phyloP scores from a whole-genome alignment of 495 filamentous ascomycete species.

The Neurospora sp. region DNA sequence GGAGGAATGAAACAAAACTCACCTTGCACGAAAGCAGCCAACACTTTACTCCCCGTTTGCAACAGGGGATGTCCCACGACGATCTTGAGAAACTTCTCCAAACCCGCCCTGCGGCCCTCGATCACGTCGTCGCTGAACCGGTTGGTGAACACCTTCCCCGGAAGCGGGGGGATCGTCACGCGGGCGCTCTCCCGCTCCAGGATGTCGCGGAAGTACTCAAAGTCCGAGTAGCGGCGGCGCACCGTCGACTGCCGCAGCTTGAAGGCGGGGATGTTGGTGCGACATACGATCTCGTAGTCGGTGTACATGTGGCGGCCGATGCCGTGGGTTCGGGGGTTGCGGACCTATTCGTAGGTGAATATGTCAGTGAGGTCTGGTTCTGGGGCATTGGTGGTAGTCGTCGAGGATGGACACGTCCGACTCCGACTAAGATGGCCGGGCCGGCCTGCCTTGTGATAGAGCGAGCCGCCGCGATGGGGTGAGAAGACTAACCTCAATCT shows the following conservation, averaged over 20 bases:
- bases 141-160: constrained; percentile 97
- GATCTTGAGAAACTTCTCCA: constrained; percentile 95
- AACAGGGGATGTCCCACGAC: constrained; percentile 92
- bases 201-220: constrained; percentile 98
- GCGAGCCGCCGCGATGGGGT: neutral
- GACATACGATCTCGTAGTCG: constrained; percentile 93
- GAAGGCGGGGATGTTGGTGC: constrained; percentile 98
- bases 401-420: neutral
- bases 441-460: neutral
- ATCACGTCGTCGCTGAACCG: constrained; percentile 98
- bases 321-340: constrained; percentile 90
- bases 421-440: neutral
- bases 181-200: constrained; percentile 89
- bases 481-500: constrained; percentile 69
- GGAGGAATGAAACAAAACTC: constrained; percentile 23
- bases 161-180: constrained; percentile 91
- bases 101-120: constrained; percentile 81
- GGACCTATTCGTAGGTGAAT: constrained; percentile 49
- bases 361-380: neutral
- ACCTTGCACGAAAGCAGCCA: constrained; percentile 96
- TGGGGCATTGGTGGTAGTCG: neutral
- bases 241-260: constrained; percentile 76
- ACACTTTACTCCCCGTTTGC: constrained; percentile 94
- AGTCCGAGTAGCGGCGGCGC: constrained; percentile 90
- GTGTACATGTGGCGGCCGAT: constrained; percentile 96